phyloP scores from a whole-genome alignment of 2,329 filamentous ascomycete genomes.

The Gyromitra esculenta region DNA sequence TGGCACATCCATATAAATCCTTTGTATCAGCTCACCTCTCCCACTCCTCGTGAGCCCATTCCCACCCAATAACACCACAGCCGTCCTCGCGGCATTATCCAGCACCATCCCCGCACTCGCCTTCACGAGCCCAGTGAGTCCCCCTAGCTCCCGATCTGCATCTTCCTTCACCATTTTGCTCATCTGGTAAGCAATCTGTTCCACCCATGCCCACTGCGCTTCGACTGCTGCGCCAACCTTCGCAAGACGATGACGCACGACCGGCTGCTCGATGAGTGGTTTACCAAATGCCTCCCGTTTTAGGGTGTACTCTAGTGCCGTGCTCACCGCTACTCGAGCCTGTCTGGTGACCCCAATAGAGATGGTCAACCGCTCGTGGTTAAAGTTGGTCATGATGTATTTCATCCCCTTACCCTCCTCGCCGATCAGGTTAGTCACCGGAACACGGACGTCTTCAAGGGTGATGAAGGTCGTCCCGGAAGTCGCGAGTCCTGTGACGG shows the following conservation, averaged over 20 bases:
- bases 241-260: slow-evolving; percentile 77
- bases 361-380: slow-evolving; percentile 77
- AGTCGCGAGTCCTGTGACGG: slow-evolving; percentile 72
- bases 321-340: slow-evolving; percentile 69
- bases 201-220: slow-evolving; percentile 76
- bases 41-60: slow-evolving; percentile 76
- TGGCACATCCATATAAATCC: slow-evolving; percentile 71
- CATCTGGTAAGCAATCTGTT: slow-evolving; percentile 76
- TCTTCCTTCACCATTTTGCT: slow-evolving; percentile 68
- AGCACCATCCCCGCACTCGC: slow-evolving; percentile 77
- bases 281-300: slow-evolving; percentile 75
- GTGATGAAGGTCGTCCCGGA: slow-evolving; percentile 80
- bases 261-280: slow-evolving; percentile 76
- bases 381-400: slow-evolving; percentile 82
- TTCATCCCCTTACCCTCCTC: slow-evolving; percentile 76
- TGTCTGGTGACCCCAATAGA: slow-evolving; percentile 72
- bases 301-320: slow-evolving; percentile 71
- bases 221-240: slow-evolving; percentile 75
- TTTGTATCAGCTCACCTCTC: slow-evolving; percentile 75
- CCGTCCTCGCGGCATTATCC: slow-evolving; percentile 74
- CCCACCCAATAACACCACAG: slow-evolving; percentile 77
- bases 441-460: slow-evolving; percentile 77
- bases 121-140: slow-evolving; percentile 76
- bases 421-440: slow-evolving; percentile 75
- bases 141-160: slow-evolving; percentile 74